phyloP scores from a whole-genome alignment of 352 stramenopile species.

The Globisporangium barbulae region DNA sequence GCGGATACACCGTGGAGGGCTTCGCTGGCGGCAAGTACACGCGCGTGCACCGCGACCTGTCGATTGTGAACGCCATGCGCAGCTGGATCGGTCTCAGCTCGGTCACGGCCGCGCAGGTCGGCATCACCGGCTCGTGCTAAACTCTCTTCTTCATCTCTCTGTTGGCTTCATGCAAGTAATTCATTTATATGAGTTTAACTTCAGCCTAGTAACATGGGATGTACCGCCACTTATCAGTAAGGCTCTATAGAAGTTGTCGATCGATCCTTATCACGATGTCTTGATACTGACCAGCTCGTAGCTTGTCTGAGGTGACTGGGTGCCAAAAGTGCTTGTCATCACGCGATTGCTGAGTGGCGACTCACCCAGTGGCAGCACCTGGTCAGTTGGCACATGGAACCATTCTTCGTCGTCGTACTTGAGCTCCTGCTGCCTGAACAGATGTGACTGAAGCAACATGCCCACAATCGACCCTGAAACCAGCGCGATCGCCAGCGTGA shows the following conservation, averaged over 20 bases:
- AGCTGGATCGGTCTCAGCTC: conserved; percentile 40
- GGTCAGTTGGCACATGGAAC: conserved; percentile 42
- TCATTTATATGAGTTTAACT: conserved; percentile 1
- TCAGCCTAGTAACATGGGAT: not conserved
- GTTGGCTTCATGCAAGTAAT: not conserved
- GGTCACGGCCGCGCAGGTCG: conserved; percentile 29
- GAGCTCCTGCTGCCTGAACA: conserved; percentile 51
- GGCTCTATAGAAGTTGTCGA: not conserved
- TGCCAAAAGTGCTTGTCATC: not conserved
- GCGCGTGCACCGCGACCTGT: conserved; percentile 59
- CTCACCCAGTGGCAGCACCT: not conserved
- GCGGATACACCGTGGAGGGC: conserved; percentile 54
- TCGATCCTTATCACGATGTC: not conserved
- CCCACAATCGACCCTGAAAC: conserved; percentile 30
- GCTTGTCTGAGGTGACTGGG: conserved; percentile 10
- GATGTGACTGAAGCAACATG: conserved; percentile 37
- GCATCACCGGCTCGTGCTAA: conserved; percentile 40
- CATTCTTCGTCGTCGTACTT: conserved; percentile 72
- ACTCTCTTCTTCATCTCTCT: not conserved
- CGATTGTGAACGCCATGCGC: conserved; percentile 69
- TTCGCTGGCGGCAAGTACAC: conserved; percentile 59
- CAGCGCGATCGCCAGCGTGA: conserved; percentile 38
- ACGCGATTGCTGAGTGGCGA: not conserved
- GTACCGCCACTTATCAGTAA: not conserved
- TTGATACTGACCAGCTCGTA: conserved; percentile 13